Base-by-base conservation (phyloP, 2,329 filamentous ascomycete genomes). In the Aureobasidium lini region DNA sequence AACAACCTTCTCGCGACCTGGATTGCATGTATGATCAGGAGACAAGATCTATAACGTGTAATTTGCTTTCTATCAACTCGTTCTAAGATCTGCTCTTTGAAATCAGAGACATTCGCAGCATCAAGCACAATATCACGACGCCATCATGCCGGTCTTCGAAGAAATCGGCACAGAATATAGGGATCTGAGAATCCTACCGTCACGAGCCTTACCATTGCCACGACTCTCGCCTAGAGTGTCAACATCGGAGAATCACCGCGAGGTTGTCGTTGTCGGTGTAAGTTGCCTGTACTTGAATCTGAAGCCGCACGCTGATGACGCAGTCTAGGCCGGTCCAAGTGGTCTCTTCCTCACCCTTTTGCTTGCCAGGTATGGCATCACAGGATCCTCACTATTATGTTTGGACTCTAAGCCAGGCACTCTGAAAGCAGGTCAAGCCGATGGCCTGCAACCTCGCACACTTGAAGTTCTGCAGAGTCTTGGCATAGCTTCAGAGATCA, bases 391-490 rank as follows among this genome's bases (percentile, higher is more conserved):
- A 11, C 36, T 59, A 34, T 36, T 59, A 5, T 59, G 57, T 16
- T 44, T 59, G 11, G 70, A 72, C 43, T 58, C 66, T 4, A 70
- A 69, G 49, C 65, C 64, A 23, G 68, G 66, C 5, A 65, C 66
- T 8, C 59, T 71, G 3, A 61, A 68, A 59, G 66, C 70, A 59
- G 70, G 71, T 28, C 77, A 79, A 63, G 78, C 78, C 1, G 79
- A 81, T 63, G 82, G 82, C 1, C 74, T 87, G 2, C 84, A 88
- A 71, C 82, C 80, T 63, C 82, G 86, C 1, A 88, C 84, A 0
- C 75, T 89, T 1, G 85, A 90, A 70, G 87, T 90, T n/a, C 82
- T 90, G 59, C 85, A 90, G 65, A 84, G 81, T 52, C 87, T 90
- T 64, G 86, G 83, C 0, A 81, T 90, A 60, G 84, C 77, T 2